Percentiles rank a stretch among this genome's conserved stretches.
phyloP scores from a whole-genome alignment of 2,329 filamentous ascomycete genomes.

The Aureobasidium sp. region DNA sequence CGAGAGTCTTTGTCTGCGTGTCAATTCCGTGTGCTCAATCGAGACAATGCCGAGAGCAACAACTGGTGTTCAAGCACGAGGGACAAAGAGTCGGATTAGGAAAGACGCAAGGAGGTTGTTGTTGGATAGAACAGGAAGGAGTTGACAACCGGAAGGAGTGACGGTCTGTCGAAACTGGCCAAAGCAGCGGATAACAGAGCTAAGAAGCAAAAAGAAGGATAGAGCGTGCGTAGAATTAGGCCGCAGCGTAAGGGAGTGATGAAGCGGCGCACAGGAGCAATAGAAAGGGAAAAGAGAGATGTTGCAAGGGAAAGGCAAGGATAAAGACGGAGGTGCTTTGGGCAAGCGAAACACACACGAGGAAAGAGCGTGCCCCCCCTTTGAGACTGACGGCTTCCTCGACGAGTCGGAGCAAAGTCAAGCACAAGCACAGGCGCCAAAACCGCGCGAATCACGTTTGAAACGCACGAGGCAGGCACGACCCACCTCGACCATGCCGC shows the following conservation, averaged over 20 bases:
- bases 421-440: constrained; percentile 8
- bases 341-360: constrained; percentile 14
- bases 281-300: constrained; percentile 11
- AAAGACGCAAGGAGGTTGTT: constrained; percentile 3
- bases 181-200: constrained; percentile 7
- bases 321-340: constrained; percentile 11
- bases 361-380: constrained; percentile 11
- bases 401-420: constrained; percentile 12
- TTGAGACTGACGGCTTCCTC: constrained; percentile 6
- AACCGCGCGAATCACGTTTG: constrained; percentile 13
- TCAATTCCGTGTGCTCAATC: constrained; percentile 11
- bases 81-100: constrained; percentile 4
- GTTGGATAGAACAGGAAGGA: neutral
- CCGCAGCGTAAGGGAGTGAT: constrained; percentile 16
- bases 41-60: constrained; percentile 14
- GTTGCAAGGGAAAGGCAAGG: constrained; percentile 11
- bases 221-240: neutral
- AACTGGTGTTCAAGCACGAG: neutral
- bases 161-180: constrained; percentile 13
- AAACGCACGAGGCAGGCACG: constrained; percentile 12
- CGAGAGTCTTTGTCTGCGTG: neutral
- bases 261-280: constrained; percentile 13
- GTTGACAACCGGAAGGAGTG: constrained; percentile 13
- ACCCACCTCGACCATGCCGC: constrained; percentile 4
- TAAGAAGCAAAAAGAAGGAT: constrained; percentile 6